Evolutionary conservation across 345 rosid genomes (phyloP).

Genomic region (Populus ilicifolia): DNA sequence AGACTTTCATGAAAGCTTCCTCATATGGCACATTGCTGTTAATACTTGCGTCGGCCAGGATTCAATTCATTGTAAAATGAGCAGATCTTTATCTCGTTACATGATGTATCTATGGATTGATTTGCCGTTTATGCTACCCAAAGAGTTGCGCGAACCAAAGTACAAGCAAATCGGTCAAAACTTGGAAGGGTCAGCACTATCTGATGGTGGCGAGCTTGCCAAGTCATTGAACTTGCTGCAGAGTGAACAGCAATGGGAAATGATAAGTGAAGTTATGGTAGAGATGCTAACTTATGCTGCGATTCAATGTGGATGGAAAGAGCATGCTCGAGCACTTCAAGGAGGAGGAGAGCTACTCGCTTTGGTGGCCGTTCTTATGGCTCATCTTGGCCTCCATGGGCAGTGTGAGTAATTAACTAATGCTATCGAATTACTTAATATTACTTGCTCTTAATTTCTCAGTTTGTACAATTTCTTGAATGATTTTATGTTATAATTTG

Average conservation of each 20-base stretch:
- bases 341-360: no score
- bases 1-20: neutral
- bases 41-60: neutral
- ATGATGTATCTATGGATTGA: neutral
- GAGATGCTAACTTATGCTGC: neutral
- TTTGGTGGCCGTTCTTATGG: no score
- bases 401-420: no score
- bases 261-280: neutral
- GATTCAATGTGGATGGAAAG: neutral
- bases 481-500: no score
- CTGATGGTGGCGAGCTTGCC: neutral
- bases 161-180: neutral
- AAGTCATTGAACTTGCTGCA: neutral
- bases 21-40: neutral
- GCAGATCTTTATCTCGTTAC: neutral
- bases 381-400: no score
- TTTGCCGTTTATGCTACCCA: neutral
- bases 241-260: neutral
- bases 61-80: no score
- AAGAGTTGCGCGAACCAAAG: neutral
- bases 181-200: no score
- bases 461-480: no score
- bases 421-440: no score
- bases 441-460: no score
- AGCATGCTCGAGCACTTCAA: neutral